Percentiles rank a stretch among this genome's conserved stretches.
phyloP scores from a whole-genome alignment of 2,329 filamentous ascomycete species.

The Scopulariopsis brevicaulis region DNA sequence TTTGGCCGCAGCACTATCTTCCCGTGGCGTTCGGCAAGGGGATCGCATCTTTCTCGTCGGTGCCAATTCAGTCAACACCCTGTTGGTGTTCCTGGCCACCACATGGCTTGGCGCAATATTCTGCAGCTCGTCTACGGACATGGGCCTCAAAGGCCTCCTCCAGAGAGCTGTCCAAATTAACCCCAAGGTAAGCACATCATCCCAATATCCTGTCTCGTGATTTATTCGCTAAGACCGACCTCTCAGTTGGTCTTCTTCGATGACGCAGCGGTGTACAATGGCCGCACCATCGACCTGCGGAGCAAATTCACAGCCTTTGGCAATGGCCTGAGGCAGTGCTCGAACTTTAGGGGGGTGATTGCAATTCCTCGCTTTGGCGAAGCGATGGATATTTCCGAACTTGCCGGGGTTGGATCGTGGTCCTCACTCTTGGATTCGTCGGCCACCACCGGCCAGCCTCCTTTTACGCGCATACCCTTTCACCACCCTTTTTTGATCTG shows the following conservation, averaged over 20 bases:
- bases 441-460: no score
- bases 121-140: conserved; percentile 68
- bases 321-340: no score
- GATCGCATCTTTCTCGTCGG: conserved; percentile 68
- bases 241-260: conserved; percentile 80
- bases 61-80: conserved; percentile 63
- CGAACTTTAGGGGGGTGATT: no score
- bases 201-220: no score
- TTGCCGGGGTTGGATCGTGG: no score
- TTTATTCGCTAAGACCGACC: no score
- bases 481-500: no score
- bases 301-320: conserved; percentile 61
- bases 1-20: conserved; percentile 55
- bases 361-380: no score
- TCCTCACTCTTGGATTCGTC: no score
- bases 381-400: no score
- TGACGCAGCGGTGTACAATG: conserved; percentile 69
- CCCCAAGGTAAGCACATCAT: no score
- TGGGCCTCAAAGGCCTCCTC: conserved; percentile 68
- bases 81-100: conserved; percentile 59
- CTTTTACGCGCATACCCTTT: no score
- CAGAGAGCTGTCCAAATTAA: conserved; percentile 65
- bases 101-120: conserved; percentile 65
- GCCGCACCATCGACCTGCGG: conserved; percentile 60
- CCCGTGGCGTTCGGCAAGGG: conserved; percentile 54